Evolutionary conservation across 768 basidiomycete genomes (phyloP).

Genomic region (Piloderma croceum): DNA sequence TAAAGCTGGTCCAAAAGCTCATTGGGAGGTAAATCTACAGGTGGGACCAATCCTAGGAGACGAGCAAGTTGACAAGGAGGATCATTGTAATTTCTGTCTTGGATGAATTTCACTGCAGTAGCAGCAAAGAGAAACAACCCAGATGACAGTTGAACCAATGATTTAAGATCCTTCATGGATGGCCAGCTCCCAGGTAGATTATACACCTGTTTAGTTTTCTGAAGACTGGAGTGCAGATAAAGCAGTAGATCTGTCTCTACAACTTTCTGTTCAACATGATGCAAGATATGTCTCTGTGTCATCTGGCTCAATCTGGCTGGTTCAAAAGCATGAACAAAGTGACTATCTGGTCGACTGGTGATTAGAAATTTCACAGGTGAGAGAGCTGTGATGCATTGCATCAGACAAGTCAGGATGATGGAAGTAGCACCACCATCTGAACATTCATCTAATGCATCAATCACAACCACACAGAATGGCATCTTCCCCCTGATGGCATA

Average conservation of each 20-base stretch:
- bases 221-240: too few species aligned
- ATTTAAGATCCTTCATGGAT: too few species aligned
- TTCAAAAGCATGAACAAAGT: too few species aligned
- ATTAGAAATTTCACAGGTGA: not conserved
- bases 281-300: too few species aligned
- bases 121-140: constrained; percentile 20
- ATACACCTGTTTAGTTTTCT: too few species aligned
- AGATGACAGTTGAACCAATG: constrained; percentile 5
- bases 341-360: not conserved
- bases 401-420: constrained; percentile 1
- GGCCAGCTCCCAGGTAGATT: too few species aligned
- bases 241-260: too few species aligned
- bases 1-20: constrained; percentile 12
- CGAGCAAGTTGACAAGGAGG: too few species aligned
- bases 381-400: not conserved
- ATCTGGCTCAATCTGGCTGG: too few species aligned
- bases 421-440: constrained; percentile 6
- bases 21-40: not conserved
- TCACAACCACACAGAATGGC: constrained; percentile 9
- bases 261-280: too few species aligned
- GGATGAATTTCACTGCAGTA: constrained; percentile 18
- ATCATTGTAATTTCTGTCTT: constrained; percentile 3
- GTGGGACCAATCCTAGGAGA: not conserved
- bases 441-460: constrained; percentile 21
- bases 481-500: constrained; percentile 2